Base-by-base conservation (phyloP, 2,329 filamentous ascomycete genomes). In the Fusarium globosum region DNA sequence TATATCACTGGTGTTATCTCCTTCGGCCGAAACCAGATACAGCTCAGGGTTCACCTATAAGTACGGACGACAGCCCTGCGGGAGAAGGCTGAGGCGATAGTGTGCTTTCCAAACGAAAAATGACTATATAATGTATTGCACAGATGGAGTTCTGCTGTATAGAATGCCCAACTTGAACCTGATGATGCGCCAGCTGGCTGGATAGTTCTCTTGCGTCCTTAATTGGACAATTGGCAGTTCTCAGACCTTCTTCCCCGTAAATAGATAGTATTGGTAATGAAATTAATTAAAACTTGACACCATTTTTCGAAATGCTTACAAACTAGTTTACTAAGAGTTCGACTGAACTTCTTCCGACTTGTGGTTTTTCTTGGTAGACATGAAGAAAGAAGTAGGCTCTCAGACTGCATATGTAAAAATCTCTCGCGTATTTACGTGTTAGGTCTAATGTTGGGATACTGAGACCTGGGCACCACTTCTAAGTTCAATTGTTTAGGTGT, bases 1-100 rank as follows among this genome's bases (percentile, higher is more conserved):
- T 87, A 7, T 87, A 78, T 58, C 77, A 86, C 66, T 84, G 81
- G 75, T 86, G 84, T 59, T 87, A 87, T 72, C 74, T 85, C 11
- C 73, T 88, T 43, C 79, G 79, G 6, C 83, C 84, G 6, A 80
- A 72, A 49, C 48, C 33, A 41, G 67, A 69, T 35, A 52, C 61
- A 1, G 35, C 66, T 11, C 58, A 61, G 35, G 59, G 64, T 38
- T 71, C 52, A 1, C 72, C 64, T 15, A 41, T 33, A 18, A 39
- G 42, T 49, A 49, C 43, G 20, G 55, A 67, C 33, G 55, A 70
- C 28, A 61, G 30, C 15, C 64, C 65, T 38, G 51, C 67, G 12
- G 65, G 52, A 57, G 46, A 66, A 45, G 65, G 48, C 33, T 74
- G 55, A 72, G 42, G 30, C 46, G 20, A 28, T 14, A 33, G 18